phyloP scores from a whole-genome alignment of 2,329 filamentous ascomycete species.

The Colletotrichum limetticola region DNA sequence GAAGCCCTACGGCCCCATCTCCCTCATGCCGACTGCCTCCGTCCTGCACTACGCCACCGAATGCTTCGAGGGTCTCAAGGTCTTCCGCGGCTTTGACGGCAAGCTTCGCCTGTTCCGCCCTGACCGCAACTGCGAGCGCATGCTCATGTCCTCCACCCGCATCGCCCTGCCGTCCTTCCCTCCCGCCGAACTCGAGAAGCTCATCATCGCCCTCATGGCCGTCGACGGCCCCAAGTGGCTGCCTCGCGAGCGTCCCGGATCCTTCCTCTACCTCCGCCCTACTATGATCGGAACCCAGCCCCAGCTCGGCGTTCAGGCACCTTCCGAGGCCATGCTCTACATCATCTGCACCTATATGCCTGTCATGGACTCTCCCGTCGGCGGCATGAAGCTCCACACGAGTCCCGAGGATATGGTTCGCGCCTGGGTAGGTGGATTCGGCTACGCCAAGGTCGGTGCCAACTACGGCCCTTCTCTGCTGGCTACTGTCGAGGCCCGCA shows the following conservation, averaged over 20 bases:
- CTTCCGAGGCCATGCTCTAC: slow-evolving; percentile 88
- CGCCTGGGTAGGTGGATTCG: slow-evolving; percentile 94
- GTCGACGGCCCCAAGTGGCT: slow-evolving; percentile 84
- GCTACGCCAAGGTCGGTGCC: slow-evolving; percentile 90
- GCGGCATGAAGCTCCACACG: slow-evolving; percentile 80
- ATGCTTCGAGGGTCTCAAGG: slow-evolving; percentile 88
- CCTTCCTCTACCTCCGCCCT: slow-evolving; percentile 86
- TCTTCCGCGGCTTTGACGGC: slow-evolving; percentile 82
- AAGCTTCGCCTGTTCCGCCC: slow-evolving; percentile 83
- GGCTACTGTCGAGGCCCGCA: slow-evolving; percentile 79
- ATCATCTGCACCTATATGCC: slow-evolving; percentile 77
- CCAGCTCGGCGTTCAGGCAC: slow-evolving; percentile 83
- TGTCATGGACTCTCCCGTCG: slow-evolving; percentile 59
- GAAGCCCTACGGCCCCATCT: slow-evolving; percentile 80
- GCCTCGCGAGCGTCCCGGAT: slow-evolving; percentile 72
- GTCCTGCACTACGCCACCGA: slow-evolving; percentile 90
- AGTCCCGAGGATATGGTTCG: slow-evolving; percentile 85
- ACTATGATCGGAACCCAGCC: slow-evolving; percentile 86
- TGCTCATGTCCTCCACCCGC: slow-evolving; percentile 68
- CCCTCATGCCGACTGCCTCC: slow-evolving; percentile 83
- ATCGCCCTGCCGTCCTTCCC: slow-evolving; percentile 82
- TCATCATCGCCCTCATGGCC: slow-evolving; percentile 77
- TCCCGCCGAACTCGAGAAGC: slow-evolving; percentile 76
- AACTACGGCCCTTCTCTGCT: slow-evolving; percentile 91
- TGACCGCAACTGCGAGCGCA: slow-evolving; percentile 75